phyloP scores from a whole-genome alignment of 495 filamentous ascomycete species.

The Talaromyces wortmannii region DNA sequence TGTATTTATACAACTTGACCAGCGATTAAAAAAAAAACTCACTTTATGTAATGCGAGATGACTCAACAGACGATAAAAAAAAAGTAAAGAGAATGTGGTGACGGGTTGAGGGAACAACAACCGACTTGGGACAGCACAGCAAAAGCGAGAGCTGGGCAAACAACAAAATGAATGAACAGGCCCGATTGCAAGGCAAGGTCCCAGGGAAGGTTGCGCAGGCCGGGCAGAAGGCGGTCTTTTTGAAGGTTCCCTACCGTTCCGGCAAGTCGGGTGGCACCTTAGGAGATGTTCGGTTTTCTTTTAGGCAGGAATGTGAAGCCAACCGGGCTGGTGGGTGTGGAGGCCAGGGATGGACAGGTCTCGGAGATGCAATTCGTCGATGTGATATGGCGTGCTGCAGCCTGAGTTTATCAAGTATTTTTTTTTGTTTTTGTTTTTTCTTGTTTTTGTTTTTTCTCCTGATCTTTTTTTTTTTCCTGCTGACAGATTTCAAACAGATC shows the following conservation, averaged over 20 bases:
- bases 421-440: neutral
- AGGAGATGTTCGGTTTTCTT: neutral
- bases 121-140: neutral
- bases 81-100: neutral
- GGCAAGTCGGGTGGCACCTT: conserved; percentile 5
- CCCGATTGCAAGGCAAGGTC: neutral
- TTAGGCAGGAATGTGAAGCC: conserved; percentile 7
- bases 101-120: conserved; percentile 1
- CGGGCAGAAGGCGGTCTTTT: neutral
- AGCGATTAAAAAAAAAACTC: neutral
- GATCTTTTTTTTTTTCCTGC: neutral
- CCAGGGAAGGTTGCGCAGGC: neutral
- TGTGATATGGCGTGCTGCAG: neutral
- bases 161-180: neutral
- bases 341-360: neutral
- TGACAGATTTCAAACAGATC: neutral
- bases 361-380: neutral
- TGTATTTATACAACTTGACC: conserved; percentile 1
- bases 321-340: neutral
- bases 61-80: neutral
- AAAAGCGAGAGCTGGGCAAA: neutral
- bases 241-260: conserved; percentile 1
- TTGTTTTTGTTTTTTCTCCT: neutral
- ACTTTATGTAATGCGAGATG: conserved; percentile 1
- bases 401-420: neutral